These are phyloP conservation scores for Hypocrella siamensis DNA, from an alignment of 2,329 filamentous ascomycete species.

Conservation along the genomic window DNA sequence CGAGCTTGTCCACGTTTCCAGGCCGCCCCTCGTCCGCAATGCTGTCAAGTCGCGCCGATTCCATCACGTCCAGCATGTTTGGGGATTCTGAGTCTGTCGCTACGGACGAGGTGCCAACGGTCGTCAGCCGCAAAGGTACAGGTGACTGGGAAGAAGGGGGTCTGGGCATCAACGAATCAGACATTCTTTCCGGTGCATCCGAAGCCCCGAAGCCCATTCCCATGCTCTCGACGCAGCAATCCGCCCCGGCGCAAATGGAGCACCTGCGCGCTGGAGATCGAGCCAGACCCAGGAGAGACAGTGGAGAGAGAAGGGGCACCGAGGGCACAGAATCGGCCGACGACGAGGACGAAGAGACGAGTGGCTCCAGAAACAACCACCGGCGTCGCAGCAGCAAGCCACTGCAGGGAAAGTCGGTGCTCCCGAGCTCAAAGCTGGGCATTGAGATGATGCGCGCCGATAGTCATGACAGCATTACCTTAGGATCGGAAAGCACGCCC, in stretches of 20 bases:
- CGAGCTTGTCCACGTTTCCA: conserved; percentile 57
- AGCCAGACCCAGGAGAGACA: conserved; percentile 58
- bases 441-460: conserved; percentile 98
- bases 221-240: conserved; percentile 43
- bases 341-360: conserved; percentile 86
- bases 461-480: conserved; percentile 65
- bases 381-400: conserved; percentile 26
- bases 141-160: conserved; percentile 71
- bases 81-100: conserved; percentile 70
- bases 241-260: conserved; percentile 47
- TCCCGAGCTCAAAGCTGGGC: conserved; percentile 75
- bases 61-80: conserved; percentile 75
- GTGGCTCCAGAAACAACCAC: conserved; percentile 30
- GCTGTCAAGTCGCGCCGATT: conserved; percentile 73
- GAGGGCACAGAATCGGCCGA: conserved; percentile 79
- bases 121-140: conserved; percentile 55
- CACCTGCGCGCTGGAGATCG: conserved; percentile 53
- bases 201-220: conserved; percentile 28
- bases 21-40: conserved; percentile 60
- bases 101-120: conserved; percentile 62
- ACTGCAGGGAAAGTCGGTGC: conserved; percentile 29
- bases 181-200: conserved; percentile 18
- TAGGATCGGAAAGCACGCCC: conserved; percentile 32
- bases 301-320: conserved; percentile 53
- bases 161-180: conserved; percentile 60